Base-by-base conservation (phyloP, 805 yeast species). In the Ogataea dorogensis region DNA sequence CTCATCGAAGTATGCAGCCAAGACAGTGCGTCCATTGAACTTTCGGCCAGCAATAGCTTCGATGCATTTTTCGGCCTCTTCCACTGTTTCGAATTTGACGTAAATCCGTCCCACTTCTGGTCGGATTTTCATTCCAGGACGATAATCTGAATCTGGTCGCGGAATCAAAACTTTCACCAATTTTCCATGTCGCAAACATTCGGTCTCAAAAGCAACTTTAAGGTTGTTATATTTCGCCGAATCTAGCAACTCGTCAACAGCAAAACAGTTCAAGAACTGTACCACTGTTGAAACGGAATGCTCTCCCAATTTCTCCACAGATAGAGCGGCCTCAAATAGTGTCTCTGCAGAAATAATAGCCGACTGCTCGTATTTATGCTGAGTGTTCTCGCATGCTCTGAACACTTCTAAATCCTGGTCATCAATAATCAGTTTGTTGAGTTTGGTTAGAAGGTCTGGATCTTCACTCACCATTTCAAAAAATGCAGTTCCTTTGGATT, bases 71-170 rank as follows among this genome's bases (percentile, higher is more conserved):
- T 63, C 54, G 1, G 95, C 81, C 2, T 62, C 59, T 2, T 71
- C 72, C 2, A 66, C 59, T 9, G 65, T 63, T 1, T 66, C 68
- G 58, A 83, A 88, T 56, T 81, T 77, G 15, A 85, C 75, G 56
- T 70, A 87, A 0, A 87, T 69, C 44, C 76, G 81, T 0, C 96
- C 96, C 31, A 80, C 69, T 5, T 84, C 86, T 2, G 81, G 37
- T 54, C 69, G 64, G 46, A 70, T 50, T 54, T 71, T 59, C 10
- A 44, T 22, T 11, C 48, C 44, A 2, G 37, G 36, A 33, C 65
- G 67, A 51, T 62, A 67, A 26, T 62, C 65, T 2, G 53, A 50
- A 12, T 56, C 42, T 0, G 80, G 88, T 46, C 71, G 68, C 0
- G 93, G 88, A 12, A 87, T 74, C 38, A 68, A 70, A 1, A 86